A percentile compares a stretch with the other conserved stretches of the same genome.
phyloP scores from a whole-genome alignment of 2,329 filamentous ascomycete species.

The Davidsoniella australis region DNA sequence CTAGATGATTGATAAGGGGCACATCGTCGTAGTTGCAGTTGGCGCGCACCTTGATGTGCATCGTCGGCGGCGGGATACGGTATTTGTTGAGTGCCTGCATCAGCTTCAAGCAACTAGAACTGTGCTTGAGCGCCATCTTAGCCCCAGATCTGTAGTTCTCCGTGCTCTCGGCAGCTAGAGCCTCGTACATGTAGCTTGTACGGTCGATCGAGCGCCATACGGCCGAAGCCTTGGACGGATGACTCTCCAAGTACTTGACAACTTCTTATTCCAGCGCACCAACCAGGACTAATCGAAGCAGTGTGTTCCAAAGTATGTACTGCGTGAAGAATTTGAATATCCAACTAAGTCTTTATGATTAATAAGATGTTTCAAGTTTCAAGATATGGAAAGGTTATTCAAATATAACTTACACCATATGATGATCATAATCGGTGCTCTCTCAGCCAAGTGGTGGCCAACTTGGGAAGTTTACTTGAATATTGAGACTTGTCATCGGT shows the following conservation, averaged over 20 bases:
- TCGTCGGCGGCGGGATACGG: conserved; percentile 71
- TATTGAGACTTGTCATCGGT: too few species aligned
- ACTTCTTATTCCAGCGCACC: too few species aligned
- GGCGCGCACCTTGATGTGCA: conserved; percentile 60
- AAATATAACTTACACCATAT: too few species aligned
- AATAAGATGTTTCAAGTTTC: too few species aligned
- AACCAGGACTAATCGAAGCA: too few species aligned
- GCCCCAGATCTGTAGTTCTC: conserved; percentile 50
- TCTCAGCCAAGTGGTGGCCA: too few species aligned
- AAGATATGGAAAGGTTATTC: too few species aligned
- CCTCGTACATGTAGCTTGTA: conserved; percentile 50
- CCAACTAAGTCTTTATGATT: too few species aligned
- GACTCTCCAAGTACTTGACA: conserved; percentile 41
- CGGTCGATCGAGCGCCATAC: conserved; percentile 59
- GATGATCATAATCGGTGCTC: too few species aligned
- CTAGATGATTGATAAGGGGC: conserved; percentile 56
- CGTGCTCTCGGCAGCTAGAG: conserved; percentile 47
- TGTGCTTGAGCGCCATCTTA: conserved; percentile 47
- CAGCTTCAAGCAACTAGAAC: conserved; percentile 44
- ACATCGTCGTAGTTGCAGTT: conserved; percentile 61
- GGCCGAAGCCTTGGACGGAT: conserved; percentile 25
- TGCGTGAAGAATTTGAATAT: too few species aligned
- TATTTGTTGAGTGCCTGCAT: conserved; percentile 45
- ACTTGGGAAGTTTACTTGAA: too few species aligned
- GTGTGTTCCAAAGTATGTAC: too few species aligned